Evolutionary conservation across 1,284 basidiomycete species (phyloP).

Genomic region (Heterobasidion parviporum): DNA sequence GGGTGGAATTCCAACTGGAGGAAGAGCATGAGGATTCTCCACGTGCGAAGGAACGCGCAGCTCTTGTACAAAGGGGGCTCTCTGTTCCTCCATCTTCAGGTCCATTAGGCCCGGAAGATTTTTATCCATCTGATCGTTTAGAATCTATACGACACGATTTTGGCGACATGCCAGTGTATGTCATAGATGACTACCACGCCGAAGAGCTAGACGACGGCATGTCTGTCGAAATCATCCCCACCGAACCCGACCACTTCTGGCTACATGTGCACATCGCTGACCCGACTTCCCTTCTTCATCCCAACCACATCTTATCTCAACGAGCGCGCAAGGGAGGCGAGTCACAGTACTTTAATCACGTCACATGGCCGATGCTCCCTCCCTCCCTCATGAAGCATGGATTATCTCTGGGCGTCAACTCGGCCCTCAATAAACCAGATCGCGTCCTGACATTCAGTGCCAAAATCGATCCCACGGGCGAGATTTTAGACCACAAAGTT

Average conservation of each 20-base stretch:
- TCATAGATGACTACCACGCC: constrained; percentile 81
- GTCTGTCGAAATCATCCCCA: constrained; percentile 62
- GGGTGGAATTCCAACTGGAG: constrained; percentile 5
- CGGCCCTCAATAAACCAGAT: constrained; percentile 29
- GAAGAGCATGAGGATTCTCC: constrained; percentile 14
- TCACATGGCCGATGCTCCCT: constrained; percentile 67
- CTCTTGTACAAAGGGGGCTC: constrained; percentile 8
- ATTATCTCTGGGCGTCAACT: constrained; percentile 48
- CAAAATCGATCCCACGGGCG: constrained; percentile 56
- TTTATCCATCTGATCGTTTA: constrained; percentile 48
- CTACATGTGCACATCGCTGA: constrained; percentile 93
- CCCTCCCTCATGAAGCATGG: constrained; percentile 34
- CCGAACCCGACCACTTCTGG: constrained; percentile 64
- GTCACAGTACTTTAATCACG: constrained; percentile 60
- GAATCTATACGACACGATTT: constrained; percentile 80
- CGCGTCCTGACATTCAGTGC: constrained; percentile 79
- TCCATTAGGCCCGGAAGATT: constrained; percentile 47
- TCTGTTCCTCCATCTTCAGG: not conserved
- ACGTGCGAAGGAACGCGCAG: constrained; percentile 17
- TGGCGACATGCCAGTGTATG: constrained; percentile 74
- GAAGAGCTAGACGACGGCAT: constrained; percentile 94
- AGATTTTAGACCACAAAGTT: constrained; percentile 66
- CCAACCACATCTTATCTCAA: constrained; percentile 51
- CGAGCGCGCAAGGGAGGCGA: constrained; percentile 43
- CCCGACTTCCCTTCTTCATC: constrained; percentile 77